Conservation (phyloP, 73 alveolate species). For the Paramecium biaurelia region DNA sequence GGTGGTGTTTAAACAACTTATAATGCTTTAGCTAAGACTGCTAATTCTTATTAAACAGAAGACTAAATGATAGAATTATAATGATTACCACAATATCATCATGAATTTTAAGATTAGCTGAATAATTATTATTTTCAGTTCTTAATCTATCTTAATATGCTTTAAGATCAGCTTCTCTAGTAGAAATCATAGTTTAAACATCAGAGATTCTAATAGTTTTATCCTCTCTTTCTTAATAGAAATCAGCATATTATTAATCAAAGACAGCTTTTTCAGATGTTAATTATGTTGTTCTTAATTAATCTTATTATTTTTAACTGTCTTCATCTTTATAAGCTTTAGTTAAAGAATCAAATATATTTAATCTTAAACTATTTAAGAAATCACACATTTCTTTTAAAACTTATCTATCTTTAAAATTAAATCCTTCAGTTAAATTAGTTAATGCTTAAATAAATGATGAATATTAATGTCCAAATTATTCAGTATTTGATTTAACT, state of each 20-base stretch:
- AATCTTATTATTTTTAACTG: neutral
- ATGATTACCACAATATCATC: constrained; percentile 36
- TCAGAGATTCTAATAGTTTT: constrained; percentile 16
- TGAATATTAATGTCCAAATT: constrained; percentile 33
- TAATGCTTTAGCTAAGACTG: constrained; percentile 41
- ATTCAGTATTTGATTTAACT: constrained; percentile 25
- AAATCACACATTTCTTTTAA: constrained; percentile 38
- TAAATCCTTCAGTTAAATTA: constrained; percentile 33
- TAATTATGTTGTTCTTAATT: neutral
- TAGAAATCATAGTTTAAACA: constrained; percentile 17
- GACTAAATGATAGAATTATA: neutral
- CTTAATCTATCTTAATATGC: constrained; percentile 48
- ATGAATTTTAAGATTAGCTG: constrained; percentile 36
- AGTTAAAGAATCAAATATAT: constrained; percentile 33
- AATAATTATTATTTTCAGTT: constrained; percentile 33
- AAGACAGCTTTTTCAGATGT: constrained; percentile 31
- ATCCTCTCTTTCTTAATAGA: constrained; percentile 45
- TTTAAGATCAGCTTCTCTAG: constrained; percentile 20
- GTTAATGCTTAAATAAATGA: constrained; percentile 44
- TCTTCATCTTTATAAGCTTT: constrained; percentile 49
- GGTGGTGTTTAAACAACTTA: neutral
- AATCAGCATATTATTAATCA: constrained; percentile 36
- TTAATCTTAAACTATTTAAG: constrained; percentile 28
- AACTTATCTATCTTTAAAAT: constrained; percentile 35
- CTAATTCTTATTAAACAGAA: constrained; percentile 34